Conservation (phyloP, 2,329 filamentous ascomycete genomes). For the Colletotrichum chlorophyti region DNA sequence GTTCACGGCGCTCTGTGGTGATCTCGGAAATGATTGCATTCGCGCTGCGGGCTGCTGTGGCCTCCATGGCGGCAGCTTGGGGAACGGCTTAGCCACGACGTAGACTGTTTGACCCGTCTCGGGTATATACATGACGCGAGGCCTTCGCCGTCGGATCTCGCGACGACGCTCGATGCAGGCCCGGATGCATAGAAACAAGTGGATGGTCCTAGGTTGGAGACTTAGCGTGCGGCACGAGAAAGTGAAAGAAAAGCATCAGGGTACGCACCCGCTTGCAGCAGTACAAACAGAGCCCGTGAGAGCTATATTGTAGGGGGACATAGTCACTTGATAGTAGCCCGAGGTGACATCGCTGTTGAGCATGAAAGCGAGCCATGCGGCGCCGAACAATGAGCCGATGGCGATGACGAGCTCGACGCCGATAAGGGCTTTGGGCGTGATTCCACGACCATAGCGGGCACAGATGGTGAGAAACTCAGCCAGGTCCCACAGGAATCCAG, state of each 20-base stretch:
- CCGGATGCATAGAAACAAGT: constrained; percentile 36
- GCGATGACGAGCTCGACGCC: constrained; percentile 34
- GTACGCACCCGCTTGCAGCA: constrained; percentile 6
- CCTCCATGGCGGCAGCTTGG: constrained; percentile 8
- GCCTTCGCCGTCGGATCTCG: constrained; percentile 26
- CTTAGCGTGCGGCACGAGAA: not conserved
- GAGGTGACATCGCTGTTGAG: no score
- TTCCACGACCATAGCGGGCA: constrained; percentile 32
- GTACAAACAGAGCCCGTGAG: not conserved
- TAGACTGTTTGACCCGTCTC: constrained; percentile 32
- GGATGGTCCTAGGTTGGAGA: constrained; percentile 26
- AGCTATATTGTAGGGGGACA: not conserved
- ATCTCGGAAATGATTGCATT: not conserved
- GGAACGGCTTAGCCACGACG: constrained; percentile 31
- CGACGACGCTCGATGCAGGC: constrained; percentile 34
- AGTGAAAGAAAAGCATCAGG: not conserved
- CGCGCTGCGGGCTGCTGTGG: not conserved
- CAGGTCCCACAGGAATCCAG: constrained; percentile 33
- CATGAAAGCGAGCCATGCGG: not conserved
- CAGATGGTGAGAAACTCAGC: constrained; percentile 34
- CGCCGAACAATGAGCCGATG: constrained; percentile 1
- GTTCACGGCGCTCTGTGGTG: not conserved
- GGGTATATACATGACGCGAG: constrained; percentile 33
- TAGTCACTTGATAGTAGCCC: no score
- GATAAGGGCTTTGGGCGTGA: constrained; percentile 36